Conservation (phyloP, 164 flowering plant species). For the Chloranthus sessilifolius region DNA sequence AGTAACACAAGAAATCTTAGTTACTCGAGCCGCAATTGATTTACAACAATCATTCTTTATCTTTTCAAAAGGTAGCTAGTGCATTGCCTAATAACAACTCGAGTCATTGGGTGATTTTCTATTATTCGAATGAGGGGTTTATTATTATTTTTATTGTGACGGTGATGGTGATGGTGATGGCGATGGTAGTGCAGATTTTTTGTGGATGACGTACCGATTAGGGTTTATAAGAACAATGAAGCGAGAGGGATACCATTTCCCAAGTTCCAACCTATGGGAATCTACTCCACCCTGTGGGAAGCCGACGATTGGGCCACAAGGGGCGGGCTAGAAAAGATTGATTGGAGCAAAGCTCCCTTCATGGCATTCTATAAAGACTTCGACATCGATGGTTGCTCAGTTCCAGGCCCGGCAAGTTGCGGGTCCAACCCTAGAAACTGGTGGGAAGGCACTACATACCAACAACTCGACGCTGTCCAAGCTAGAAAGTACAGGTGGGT, state of each 20-base stretch:
- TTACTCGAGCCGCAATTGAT: no score
- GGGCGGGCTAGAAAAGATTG: constrained; percentile 87
- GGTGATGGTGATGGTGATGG: no score
- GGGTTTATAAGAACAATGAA: constrained; percentile 85
- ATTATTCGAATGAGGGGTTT: no score
- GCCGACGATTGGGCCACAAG: constrained; percentile 99
- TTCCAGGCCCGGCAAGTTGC: constrained; percentile 68
- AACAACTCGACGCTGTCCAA: constrained; percentile 37
- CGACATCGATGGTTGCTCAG: constrained; percentile 83
- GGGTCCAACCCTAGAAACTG: constrained; percentile 55
- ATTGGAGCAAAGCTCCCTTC: constrained; percentile 95
- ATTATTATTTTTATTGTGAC: no score
- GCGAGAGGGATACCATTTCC: constrained; percentile 71
- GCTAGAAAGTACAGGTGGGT: constrained; percentile 74
- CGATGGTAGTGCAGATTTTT: constrained; percentile 41
- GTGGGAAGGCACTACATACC: constrained; percentile 76
- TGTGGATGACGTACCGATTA: constrained; percentile 74
- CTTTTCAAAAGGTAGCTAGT: no score
- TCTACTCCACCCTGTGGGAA: constrained; percentile 88
- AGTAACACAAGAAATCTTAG: no score
- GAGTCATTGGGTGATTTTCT: no score
- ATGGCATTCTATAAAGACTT: constrained; percentile 81
- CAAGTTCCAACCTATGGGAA: constrained; percentile 76
- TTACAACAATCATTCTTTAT: no score
- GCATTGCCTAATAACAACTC: no score